Evolutionary conservation across 2,329 filamentous ascomycete species (phyloP), one percentile per base, ranked within the genome.

Genomic region (Talaromyces verruculosus): DNA sequence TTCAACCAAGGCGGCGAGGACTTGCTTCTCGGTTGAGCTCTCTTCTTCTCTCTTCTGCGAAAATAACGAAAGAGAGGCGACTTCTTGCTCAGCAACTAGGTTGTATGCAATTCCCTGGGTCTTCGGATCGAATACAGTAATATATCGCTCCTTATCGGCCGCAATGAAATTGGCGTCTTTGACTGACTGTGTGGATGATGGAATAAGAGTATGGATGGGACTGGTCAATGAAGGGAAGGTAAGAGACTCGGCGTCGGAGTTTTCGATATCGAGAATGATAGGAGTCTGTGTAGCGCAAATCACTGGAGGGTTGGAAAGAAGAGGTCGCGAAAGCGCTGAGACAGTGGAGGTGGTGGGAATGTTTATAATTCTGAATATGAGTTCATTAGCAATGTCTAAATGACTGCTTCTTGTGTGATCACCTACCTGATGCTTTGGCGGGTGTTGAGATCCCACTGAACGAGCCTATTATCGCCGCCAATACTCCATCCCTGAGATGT

Each of bases 271-370:
- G 65, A 84, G 76, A 61, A 83, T 74, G 69, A 81, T 81, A 1
- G 82, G 80, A 8, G 79, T 80, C 69, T 83, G 80, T 11, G 83
- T 84, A 59, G 83, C 83, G 70, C 82, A 84, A 53, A 85, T 76
- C 37, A 84, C 76, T 45, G 80, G 77, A 47, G 77, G 76, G 68
- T 75, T 76, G 11, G 75, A 77, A 53, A 76, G 73, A 53, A 80
- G 73, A 8, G 80, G 80, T 47, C 77, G 74, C 35, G 79, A 79
- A 33, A 82, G 75, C 33, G 77, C 73, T 59, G 75, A 73, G 55
- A 80, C 76, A 41, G 69, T 65, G 10, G 80, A 79, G 7, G 77
- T 74, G 25, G 78, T 74, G 37, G 80, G 79, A 57, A 83, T 72
- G 55, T 79, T 74, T 59, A 83, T 77, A n/a, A 77, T 77, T 72